Percentiles rank a stretch among this genome's conserved stretches.
Evolutionary conservation across 2,329 filamentous ascomycete genomes (phyloP).

Genomic region (Fusarium mundagurra): DNA sequence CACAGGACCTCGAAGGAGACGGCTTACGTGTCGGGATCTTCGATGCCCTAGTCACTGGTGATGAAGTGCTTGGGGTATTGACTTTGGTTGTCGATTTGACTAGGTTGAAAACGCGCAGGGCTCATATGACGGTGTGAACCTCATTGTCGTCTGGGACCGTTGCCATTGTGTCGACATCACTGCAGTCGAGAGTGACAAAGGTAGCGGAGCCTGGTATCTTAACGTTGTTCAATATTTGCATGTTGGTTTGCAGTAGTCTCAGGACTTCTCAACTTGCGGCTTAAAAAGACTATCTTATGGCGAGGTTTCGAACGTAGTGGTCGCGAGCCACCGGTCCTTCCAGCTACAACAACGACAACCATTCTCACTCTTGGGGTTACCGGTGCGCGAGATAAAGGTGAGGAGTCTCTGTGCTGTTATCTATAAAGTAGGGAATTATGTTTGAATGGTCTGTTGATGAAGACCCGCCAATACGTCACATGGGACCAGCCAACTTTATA

Average conservation of each 20-base stretch:
- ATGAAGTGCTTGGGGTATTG: background rate
- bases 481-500: background rate
- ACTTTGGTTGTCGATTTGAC: background rate
- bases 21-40: background rate
- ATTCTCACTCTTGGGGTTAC: background rate
- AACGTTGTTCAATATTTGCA: no score
- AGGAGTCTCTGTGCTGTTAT: no score
- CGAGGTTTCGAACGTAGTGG: background rate
- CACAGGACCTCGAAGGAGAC: rapidly evolving
- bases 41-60: background rate
- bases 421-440: no score
- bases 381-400: no score
- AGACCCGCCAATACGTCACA: no score
- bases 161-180: background rate
- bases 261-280: background rate
- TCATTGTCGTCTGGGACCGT: background rate
- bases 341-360: background rate
- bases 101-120: background rate
- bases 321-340: background rate
- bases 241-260: background rate
- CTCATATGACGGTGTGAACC: background rate
- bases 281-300: background rate
- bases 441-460: background rate
- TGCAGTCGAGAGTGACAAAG: background rate
- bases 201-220: no score